phyloP scores from a whole-genome alignment of 1,139 yeast species.

The Pichia terricola region DNA sequence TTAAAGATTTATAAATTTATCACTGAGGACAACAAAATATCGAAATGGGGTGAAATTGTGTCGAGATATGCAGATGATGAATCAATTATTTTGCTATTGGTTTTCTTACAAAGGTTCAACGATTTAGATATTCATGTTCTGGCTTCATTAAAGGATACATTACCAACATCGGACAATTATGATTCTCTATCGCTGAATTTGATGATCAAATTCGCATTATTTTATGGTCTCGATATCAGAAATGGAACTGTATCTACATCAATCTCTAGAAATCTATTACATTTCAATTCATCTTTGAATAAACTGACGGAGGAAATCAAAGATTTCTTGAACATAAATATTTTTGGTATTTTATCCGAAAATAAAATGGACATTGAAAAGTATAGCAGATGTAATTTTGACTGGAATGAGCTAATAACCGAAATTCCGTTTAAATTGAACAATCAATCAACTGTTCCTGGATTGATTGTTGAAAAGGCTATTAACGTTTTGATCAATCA shows the following conservation, averaged over 20 bases:
- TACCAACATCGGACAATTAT: not conserved
- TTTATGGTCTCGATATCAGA: not conserved
- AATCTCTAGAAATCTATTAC: conserved; percentile 26
- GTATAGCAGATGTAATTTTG: conserved; percentile 30
- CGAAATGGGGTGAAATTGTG: conserved; percentile 40
- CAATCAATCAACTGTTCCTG: conserved; percentile 13
- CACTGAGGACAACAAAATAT: conserved; percentile 31
- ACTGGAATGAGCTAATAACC: conserved; percentile 50
- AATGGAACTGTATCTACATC: conserved; percentile 6
- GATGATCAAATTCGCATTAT: conserved; percentile 22
- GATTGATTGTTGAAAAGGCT: conserved; percentile 23
- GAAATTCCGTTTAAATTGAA: conserved; percentile 50
- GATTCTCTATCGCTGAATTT: conserved; percentile 4
- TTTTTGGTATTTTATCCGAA: conserved; percentile 39
- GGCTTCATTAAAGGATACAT: conserved; percentile 2
- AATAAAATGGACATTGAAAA: conserved; percentile 42
- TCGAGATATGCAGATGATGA: conserved; percentile 24
- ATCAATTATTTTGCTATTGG: conserved; percentile 32
- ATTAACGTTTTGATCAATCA: conserved; percentile 29
- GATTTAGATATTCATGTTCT: conserved; percentile 13
- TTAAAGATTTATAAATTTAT: conserved; percentile 50
- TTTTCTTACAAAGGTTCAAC: conserved; percentile 32
- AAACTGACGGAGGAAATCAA: conserved; percentile 42
- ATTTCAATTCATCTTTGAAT: conserved; percentile 56
- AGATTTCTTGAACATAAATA: conserved; percentile 45